phyloP scores from a whole-genome alignment of 306 rosid genomes.

The Begonia loranthoides region DNA sequence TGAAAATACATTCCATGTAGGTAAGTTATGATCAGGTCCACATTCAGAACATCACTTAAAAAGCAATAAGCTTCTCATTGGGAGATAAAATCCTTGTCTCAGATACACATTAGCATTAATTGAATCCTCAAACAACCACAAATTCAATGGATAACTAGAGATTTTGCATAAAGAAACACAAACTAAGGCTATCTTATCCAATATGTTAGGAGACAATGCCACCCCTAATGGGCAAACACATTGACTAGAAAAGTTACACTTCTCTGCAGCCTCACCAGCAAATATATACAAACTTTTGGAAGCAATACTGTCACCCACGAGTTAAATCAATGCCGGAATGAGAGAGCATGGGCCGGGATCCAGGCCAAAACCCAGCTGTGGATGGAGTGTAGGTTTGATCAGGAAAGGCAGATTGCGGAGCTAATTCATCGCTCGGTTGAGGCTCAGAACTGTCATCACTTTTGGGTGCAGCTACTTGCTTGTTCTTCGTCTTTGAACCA shows the following conservation, averaged over 20 bases:
- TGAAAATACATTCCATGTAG: too few relatives aligned
- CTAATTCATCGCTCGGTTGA: constrained; percentile 36
- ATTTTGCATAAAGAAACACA: constrained; percentile 5
- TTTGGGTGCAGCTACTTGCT: constrained; percentile 26
- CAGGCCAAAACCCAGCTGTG: constrained; percentile 46
- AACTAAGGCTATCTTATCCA: too few relatives aligned
- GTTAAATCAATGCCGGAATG: constrained; percentile 81
- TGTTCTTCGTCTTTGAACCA: constrained; percentile 46
- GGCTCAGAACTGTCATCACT: constrained; percentile 31
- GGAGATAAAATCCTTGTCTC: neutral
- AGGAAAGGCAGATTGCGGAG: constrained; percentile 40
- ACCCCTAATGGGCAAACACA: too few relatives aligned
- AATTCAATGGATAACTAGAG: neutral
- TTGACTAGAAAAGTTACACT: too few relatives aligned
- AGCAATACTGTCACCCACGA: constrained; percentile 38
- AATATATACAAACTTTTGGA: constrained; percentile 41
- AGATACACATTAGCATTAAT: too few relatives aligned
- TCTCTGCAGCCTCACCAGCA: constrained; percentile 32
- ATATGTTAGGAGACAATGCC: too few relatives aligned
- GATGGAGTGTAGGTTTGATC: constrained; percentile 46
- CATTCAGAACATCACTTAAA: too few relatives aligned
- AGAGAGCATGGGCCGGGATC: constrained; percentile 37
- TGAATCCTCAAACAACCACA: too few relatives aligned
- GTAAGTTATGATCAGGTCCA: too few relatives aligned
- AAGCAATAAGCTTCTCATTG: too few relatives aligned